These are phyloP conservation scores for Naganishia antarctica DNA, from an alignment of 768 basidiomycete genomes.

Conservation along the genomic window DNA sequence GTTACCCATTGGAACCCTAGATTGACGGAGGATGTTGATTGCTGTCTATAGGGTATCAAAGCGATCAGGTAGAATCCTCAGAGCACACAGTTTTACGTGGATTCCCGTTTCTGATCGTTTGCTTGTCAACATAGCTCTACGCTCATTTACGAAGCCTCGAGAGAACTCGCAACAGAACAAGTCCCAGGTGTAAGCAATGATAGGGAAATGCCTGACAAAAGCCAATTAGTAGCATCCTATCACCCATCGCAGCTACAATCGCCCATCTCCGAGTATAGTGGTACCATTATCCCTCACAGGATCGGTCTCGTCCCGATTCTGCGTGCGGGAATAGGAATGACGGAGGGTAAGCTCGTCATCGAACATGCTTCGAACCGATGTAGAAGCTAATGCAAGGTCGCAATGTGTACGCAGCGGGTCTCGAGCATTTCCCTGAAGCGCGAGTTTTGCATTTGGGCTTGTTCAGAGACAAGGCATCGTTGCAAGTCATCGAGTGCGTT, in stretches of 20 bases:
- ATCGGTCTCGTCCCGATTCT: constrained; percentile 87
- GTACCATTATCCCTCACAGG: constrained; percentile 66
- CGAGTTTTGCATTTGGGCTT: constrained; percentile 87
- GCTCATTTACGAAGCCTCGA: constrained; percentile 40
- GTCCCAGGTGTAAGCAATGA: constrained; percentile 7
- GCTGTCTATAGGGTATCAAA: background rate
- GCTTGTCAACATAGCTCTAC: constrained; percentile 31
- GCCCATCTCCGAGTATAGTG: constrained; percentile 69
- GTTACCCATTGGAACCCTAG: background rate
- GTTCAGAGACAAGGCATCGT: constrained; percentile 63
- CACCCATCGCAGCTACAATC: background rate
- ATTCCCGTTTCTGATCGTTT: background rate
- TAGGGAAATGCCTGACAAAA: too few relatives aligned
- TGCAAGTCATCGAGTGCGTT: constrained; percentile 72
- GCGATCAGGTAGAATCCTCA: background rate
- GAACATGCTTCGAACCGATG: background rate
- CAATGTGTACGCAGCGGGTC: constrained; percentile 54
- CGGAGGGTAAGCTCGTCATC: constrained; percentile 53
- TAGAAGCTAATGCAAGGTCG: background rate
- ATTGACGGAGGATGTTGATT: background rate
- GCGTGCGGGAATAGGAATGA: constrained; percentile 89
- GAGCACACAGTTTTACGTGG: background rate
- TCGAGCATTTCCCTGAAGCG: constrained; percentile 79
- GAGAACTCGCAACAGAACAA: constrained; percentile 23
- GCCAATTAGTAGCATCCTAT: too few relatives aligned